Base-by-base conservation (phyloP, 495 filamentous ascomycete species). In the Lophiotrema nucula region DNA sequence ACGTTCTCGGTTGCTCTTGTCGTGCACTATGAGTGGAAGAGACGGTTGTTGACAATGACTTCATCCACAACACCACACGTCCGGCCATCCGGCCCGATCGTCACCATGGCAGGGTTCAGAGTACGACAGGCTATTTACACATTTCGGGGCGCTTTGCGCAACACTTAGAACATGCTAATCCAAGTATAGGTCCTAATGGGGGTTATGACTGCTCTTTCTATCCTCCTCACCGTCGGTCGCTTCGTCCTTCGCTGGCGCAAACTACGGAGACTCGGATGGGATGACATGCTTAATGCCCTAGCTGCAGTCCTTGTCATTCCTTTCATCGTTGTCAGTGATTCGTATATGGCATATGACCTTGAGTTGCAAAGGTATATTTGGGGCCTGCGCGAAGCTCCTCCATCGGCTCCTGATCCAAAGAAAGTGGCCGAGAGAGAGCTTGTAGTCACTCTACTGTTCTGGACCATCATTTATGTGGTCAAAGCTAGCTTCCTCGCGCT, bases 401-500 rank as follows among this genome's bases (percentile, higher is more conserved):
- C 39, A 43, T 21, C 39, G 19, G 18, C 8, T 21, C 6, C 8
- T 11, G 39, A 43, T 19, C 18, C 18, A 19, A 11, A 6, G 8
- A 10, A 15, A 10, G 39, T 16, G 8, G 12, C 19, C 19, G 19
- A 43, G 18, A 43, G 6, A 8, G 18, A 43, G 8, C 19, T 21
- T 6, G 39, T 16, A 10, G 19, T 8, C 39, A 15, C 19, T 19
- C 8, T 43, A 8, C 11, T 43, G 6, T 43, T 15, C 39, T 43
- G 39, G 39, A 10, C 8, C 6, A 43, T 21, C 11, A 43, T 43
- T 16, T 43, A 43, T 21, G 11, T 21, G 11, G 39, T 43, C 39
- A 43, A 43, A 19, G 39, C 39, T 11, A 43, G 39, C 39, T 43
- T 43, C 39, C 39, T 43, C 12, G 39, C 39, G 18, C 39, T 43